These are phyloP conservation scores for Achaetomium macrosporum DNA, from an alignment of 2,329 filamentous ascomycete genomes.

Conservation along the genomic window DNA sequence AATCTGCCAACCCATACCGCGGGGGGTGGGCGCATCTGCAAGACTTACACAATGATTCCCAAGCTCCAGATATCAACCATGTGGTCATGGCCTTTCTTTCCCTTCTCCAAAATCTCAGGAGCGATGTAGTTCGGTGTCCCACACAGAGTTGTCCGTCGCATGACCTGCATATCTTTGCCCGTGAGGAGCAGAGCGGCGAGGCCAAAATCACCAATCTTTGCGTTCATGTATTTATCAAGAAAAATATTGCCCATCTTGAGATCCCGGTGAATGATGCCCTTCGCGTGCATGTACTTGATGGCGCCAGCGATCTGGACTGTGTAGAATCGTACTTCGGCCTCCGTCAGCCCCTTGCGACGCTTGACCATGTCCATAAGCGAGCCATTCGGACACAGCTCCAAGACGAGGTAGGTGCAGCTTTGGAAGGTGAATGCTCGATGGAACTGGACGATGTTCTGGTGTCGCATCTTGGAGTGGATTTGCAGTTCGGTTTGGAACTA, in stretches of 20 bases:
- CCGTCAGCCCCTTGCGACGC: conserved; percentile 79
- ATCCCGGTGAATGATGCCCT: conserved; percentile 94
- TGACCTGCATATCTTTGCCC: conserved; percentile 79
- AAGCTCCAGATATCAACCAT: conserved; percentile 98
- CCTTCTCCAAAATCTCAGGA: conserved; percentile 91
- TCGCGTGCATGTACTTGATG: conserved; percentile 94
- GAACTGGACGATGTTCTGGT: conserved; percentile 94
- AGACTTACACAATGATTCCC: conserved; percentile 82
- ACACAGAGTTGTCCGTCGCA: conserved; percentile 85
- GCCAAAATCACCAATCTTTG: conserved; percentile 97
- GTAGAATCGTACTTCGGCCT: conserved; percentile 91
- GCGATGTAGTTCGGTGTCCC: conserved; percentile 98
- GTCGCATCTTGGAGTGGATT: conserved; percentile 96
- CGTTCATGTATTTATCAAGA: conserved; percentile 88
- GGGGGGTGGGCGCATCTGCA: background rate
- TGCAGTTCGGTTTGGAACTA: conserved; percentile 80
- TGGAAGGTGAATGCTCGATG: conserved; percentile 88
- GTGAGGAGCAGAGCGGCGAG: conserved; percentile 87
- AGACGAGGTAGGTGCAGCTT: conserved; percentile 83
- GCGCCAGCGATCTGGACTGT: conserved; percentile 92
- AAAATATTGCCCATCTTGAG: conserved; percentile 98
- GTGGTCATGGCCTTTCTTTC: conserved; percentile 90
- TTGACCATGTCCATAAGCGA: conserved; percentile 98
- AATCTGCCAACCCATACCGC: background rate
- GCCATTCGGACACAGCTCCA: conserved; percentile 92